Evolutionary conservation across 2,329 filamentous ascomycete genomes (phyloP).

Genomic region (Colletotrichum salicis): DNA sequence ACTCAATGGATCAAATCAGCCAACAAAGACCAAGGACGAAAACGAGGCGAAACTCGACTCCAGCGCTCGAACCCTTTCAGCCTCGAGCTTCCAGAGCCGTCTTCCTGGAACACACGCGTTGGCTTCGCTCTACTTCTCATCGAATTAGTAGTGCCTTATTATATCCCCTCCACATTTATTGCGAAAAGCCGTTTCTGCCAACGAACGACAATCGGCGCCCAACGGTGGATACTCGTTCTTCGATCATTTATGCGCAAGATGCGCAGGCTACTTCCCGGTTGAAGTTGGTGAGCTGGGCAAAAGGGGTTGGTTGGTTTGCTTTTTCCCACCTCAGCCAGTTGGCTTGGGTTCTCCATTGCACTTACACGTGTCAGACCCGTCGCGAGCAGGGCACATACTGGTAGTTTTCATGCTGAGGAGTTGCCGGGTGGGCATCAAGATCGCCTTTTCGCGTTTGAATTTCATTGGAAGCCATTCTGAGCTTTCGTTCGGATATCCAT

Average conservation of each 20-base stretch:
- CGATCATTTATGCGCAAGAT: background rate
- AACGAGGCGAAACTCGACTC: background rate
- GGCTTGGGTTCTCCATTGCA: background rate
- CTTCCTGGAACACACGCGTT: background rate
- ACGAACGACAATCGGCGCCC: background rate
- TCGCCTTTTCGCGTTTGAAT: background rate
- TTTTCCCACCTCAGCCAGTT: background rate
- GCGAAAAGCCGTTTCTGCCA: background rate
- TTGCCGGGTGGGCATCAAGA: background rate
- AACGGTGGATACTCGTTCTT: background rate
- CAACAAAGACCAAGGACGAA: background rate
- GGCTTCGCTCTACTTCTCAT: background rate
- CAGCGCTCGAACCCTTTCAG: constrained; percentile 2
- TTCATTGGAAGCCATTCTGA: background rate
- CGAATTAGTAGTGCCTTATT: background rate
- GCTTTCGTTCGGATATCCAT: background rate
- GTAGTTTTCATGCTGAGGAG: background rate
- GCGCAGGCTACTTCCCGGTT: background rate
- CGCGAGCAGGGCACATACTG: background rate
- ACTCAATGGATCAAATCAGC: background rate
- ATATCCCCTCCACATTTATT: background rate
- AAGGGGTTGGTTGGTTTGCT: background rate
- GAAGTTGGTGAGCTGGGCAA: background rate
- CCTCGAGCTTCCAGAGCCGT: background rate
- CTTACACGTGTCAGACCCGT: background rate